Evolutionary conservation across 495 filamentous ascomycete species (phyloP).

Genomic region (Hypoxylon rickii): DNA sequence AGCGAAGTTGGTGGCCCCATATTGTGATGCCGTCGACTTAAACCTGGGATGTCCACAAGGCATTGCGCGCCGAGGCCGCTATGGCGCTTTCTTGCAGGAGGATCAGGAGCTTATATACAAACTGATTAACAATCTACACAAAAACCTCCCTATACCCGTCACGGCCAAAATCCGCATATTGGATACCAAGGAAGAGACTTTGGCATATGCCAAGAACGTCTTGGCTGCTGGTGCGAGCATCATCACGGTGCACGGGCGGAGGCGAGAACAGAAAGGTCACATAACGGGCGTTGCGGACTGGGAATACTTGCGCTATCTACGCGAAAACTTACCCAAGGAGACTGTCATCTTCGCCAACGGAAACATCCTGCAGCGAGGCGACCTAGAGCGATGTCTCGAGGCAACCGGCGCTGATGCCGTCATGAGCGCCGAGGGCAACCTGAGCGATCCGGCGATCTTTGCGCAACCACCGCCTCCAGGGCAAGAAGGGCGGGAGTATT

Average conservation of each 20-base stretch:
- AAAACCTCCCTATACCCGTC: conserved; percentile 74
- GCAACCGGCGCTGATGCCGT: conserved; percentile 91
- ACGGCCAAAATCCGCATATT: conserved; percentile 95
- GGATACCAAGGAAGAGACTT: conserved; percentile 80
- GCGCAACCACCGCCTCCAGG: conserved; percentile 65
- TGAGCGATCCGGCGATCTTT: conserved; percentile 90
- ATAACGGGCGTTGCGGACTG: conserved; percentile 94
- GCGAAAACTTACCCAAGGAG: conserved; percentile 81
- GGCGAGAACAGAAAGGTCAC: conserved; percentile 93
- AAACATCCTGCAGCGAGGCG: conserved; percentile 82
- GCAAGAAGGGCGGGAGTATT: conserved; percentile 74
- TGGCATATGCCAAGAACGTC: conserved; percentile 89
- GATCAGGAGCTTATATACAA: conserved; percentile 80
- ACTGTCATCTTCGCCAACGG: conserved; percentile 97
- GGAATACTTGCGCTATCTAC: conserved; percentile 77
- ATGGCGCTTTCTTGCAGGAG: conserved; percentile 94
- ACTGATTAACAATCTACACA: conserved; percentile 78
- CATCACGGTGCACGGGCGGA: conserved; percentile 87
- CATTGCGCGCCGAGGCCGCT: conserved; percentile 86
- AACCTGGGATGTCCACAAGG: conserved; percentile 99
- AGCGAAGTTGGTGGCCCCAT: conserved; percentile 73
- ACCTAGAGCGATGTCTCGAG: conserved; percentile 77
- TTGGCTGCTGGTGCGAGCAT: conserved; percentile 88
- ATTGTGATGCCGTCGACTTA: conserved; percentile 94
- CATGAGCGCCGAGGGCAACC: conserved; percentile 94